phyloP scores from a whole-genome alignment of 768 basidiomycete genomes.

The Phylloporus rhodoxanthus region DNA sequence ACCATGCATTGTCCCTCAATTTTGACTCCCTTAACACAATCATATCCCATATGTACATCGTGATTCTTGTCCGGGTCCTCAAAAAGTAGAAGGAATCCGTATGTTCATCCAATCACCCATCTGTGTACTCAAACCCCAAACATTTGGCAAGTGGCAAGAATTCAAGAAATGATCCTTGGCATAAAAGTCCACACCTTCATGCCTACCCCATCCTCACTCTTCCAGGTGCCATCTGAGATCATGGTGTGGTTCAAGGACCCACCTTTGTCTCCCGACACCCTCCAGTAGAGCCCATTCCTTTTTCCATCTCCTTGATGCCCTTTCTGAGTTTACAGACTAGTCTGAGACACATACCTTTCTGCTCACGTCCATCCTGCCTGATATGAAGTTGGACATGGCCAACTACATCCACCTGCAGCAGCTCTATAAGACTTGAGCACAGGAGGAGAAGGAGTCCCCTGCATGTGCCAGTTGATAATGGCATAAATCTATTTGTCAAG shows the following conservation, averaged over 20 bases:
- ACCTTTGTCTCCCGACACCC: conserved; percentile 38
- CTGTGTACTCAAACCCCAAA: no score
- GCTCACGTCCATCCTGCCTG: conserved; percentile 81
- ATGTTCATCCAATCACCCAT: no score
- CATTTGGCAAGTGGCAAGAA: no score
- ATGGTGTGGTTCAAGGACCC: no score
- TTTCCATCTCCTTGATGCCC: conserved; percentile 70
- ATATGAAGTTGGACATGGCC: conserved; percentile 92
- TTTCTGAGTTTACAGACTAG: conserved; percentile 56
- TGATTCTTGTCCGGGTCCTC: no score
- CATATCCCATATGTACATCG: no score
- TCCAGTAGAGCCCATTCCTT: conserved; percentile 54
- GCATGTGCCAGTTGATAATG: conserved; percentile 41
- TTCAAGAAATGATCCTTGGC: no score
- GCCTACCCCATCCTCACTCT: background rate
- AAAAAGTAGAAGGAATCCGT: no score
- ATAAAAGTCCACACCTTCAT: conserved; percentile 4
- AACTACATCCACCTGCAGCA: conserved; percentile 84
- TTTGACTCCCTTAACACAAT: no score
- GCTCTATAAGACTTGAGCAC: conserved; percentile 78
- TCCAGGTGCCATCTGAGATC: conserved; percentile 69
- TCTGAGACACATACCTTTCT: conserved; percentile 63
- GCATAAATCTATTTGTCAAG: conserved; percentile 69
- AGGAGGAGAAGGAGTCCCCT: conserved; percentile 59
- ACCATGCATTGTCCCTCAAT: no score